Percentiles rank a stretch among this genome's conserved stretches.
phyloP scores from a whole-genome alignment of 2,329 filamentous ascomycete genomes.

The Colletotrichum musae region DNA sequence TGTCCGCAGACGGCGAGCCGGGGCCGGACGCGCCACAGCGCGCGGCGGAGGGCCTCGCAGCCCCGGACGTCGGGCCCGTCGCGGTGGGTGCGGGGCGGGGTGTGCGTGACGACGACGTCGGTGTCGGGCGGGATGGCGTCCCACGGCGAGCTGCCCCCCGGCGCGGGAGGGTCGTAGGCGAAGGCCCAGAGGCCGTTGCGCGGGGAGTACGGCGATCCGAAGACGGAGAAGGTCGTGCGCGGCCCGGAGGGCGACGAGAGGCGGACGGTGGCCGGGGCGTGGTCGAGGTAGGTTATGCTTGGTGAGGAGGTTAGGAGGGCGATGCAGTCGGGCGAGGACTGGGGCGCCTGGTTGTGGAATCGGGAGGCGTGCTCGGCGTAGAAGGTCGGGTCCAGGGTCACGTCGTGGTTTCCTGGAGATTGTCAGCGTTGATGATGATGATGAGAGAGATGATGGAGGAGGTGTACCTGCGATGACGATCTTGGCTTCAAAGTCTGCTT shows the following conservation, averaged over 20 bases:
- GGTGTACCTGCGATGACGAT: conserved; percentile 76
- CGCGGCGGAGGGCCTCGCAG: conserved; percentile 71
- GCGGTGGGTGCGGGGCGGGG: conserved; percentile 72
- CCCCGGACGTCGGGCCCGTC: conserved; percentile 67
- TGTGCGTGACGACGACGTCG: conserved; percentile 80
- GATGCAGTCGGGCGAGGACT: conserved; percentile 68
- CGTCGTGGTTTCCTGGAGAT: conserved; percentile 78
- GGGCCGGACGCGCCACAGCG: conserved; percentile 74
- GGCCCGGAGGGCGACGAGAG: conserved; percentile 70
- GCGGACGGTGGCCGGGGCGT: conserved; percentile 67
- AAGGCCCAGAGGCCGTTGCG: conserved; percentile 75
- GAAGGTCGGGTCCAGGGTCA: conserved; percentile 77
- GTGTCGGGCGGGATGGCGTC: conserved; percentile 70
- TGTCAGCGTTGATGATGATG: neutral
- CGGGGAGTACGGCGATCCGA: conserved; percentile 79
- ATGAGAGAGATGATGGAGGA: conserved; percentile 2
- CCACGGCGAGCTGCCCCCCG: conserved; percentile 64
- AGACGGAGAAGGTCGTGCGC: conserved; percentile 74
- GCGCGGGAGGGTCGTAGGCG: conserved; percentile 63
- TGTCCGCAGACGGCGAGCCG: conserved; percentile 79
- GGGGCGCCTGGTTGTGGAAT: conserved; percentile 70
- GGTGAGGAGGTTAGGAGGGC: conserved; percentile 67
- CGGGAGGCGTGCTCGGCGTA: conserved; percentile 66
- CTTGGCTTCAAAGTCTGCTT: conserved; percentile 77
- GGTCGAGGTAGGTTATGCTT: conserved; percentile 75